Evolutionary conservation across 495 filamentous ascomycete species (phyloP).

Genomic region (Cetradonia linearis): DNA sequence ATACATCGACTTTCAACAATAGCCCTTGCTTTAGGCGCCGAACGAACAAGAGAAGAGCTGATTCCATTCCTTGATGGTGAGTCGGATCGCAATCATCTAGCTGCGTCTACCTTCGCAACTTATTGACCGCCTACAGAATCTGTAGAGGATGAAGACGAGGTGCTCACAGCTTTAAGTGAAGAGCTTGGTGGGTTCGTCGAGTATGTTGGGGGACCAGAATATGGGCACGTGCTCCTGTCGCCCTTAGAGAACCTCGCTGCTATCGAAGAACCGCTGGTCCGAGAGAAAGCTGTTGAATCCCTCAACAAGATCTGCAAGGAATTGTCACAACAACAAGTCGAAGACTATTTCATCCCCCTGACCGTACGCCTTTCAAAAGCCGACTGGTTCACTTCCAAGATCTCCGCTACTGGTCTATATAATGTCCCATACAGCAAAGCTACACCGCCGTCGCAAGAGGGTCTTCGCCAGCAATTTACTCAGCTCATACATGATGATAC

Average conservation of each 20-base stretch:
- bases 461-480: conserved; percentile 78
- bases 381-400: conserved; percentile 99
- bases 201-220: conserved; percentile 89
- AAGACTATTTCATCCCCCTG: conserved; percentile 92
- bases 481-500: conserved; percentile 95
- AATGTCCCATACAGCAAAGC: conserved; percentile 86
- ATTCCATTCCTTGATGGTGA: conserved; percentile 97
- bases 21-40: conserved; percentile 85
- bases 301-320: conserved; percentile 97
- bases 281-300: conserved; percentile 98
- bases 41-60: conserved; percentile 92
- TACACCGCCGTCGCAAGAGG: conserved; percentile 71
- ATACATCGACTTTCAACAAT: conserved; percentile 97
- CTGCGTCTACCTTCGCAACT: background rate
- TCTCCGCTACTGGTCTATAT: conserved; percentile 92
- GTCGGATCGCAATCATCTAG: conserved; percentile 23
- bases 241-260: conserved; percentile 95
- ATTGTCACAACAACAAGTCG: conserved; percentile 81
- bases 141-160: conserved; percentile 97
- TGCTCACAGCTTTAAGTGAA: conserved; percentile 91
- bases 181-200: conserved; percentile 94
- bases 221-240: conserved; percentile 90
- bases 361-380: conserved; percentile 92
- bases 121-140: conserved; percentile 55
- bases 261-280: conserved; percentile 93